Percentiles rank a stretch among this genome's conserved stretches.
Conservation (phyloP, 2,329 filamentous ascomycete genomes). For the Nigrospora sphaerica region DNA sequence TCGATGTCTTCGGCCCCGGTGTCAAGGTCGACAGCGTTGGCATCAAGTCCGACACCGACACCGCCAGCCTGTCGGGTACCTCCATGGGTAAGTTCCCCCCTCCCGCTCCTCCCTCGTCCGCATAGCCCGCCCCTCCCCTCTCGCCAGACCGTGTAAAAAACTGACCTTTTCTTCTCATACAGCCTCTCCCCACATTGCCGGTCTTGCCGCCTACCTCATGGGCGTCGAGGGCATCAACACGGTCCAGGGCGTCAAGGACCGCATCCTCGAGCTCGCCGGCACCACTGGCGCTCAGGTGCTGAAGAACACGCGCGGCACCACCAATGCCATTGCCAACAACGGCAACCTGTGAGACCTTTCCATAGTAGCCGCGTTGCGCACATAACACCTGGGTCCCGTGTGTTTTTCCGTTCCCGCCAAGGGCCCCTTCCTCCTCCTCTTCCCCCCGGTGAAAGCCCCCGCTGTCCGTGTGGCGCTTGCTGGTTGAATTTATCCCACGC, state of each 20-base stretch:
- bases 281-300: conserved; percentile 34
- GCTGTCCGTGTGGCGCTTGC: not conserved
- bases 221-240: conserved; percentile 40
- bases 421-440: no score
- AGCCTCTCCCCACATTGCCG: conserved; percentile 61
- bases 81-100: conserved; percentile 40
- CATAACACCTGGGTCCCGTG: not conserved
- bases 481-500: not conserved
- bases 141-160: not conserved
- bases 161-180: conserved; percentile 13
- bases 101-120: not conserved
- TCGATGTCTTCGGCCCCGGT: conserved; percentile 51
- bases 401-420: not conserved
- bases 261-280: conserved; percentile 47
- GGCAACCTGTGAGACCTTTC: conserved; percentile 21
- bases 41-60: conserved; percentile 39
- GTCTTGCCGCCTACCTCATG: conserved; percentile 63
- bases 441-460: no score
- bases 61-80: conserved; percentile 42
- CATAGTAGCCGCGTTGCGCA: not conserved
- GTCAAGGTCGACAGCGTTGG: conserved; percentile 46
- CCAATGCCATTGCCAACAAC: conserved; percentile 50
- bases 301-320: conserved; percentile 37
- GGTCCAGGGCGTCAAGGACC: conserved; percentile 34
- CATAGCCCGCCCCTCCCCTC: no score